Base-by-base conservation (phyloP, 2,329 filamentous ascomycete genomes). In the Tolypocladium nubicola region DNA sequence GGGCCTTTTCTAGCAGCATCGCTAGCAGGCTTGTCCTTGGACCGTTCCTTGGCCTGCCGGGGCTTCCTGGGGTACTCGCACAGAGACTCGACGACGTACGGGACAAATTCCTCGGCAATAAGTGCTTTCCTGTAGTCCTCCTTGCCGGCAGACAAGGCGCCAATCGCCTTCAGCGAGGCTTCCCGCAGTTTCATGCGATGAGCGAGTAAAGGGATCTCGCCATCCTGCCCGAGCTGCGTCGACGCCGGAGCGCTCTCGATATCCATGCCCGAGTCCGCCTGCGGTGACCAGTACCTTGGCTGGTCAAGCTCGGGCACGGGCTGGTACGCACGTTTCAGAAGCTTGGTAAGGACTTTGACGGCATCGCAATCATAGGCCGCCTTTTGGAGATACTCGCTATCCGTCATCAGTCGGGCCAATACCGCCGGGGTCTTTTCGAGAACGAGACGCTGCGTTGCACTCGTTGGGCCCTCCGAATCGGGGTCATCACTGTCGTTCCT, bases 61-160 rank as follows among this genome's bases (percentile, higher is more conserved):
- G 80, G 79, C 61, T 79, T 82, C 37, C 73, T 69, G n/a, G 79
- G 79, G 37, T 81, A 85, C 56, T 74, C 71, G 1, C 67, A 72
- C 50, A 97, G 79, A 0, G 91, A 94, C 64, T 96, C 89, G 47
- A 95, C 87, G 55, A 97, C 86, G 67, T 88, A 91, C 1, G 85
- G 81, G 50, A 96, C 79, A 54, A 89, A 82, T n/a, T 91, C 90
- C 64, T 89, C 84, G 30, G 92, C 87, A 55, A 94, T 88, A 52
- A 97, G 82, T 0, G 82, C 80, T 67, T 95, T 96, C 49, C 92
- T 82, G 66, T 93, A 90, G 30, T 88, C 84, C 63, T 97, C 91
- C 65, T 91, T 90, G 64, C 87, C 87, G 3, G 89, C 84, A 1
- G 89, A 84, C 54, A 97, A 76, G 2, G 90, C 87, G n/a, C 89